Base-by-base conservation (phyloP, 371 early-diverging fungal genomes). In the Choanephora cucurbitarum region DNA sequence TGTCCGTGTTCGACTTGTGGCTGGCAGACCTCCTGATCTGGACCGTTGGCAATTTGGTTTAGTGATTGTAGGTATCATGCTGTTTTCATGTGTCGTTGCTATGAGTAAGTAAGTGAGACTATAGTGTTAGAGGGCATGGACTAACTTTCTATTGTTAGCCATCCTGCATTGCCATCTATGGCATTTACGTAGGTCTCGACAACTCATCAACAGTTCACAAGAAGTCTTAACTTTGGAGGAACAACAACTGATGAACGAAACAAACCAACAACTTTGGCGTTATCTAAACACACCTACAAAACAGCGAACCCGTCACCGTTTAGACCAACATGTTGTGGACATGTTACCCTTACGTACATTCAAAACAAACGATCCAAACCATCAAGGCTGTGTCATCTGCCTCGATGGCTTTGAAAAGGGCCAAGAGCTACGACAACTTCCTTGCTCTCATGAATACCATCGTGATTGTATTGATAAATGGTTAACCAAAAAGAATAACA, bases 361-460 rank as follows among this genome's bases (percentile, higher is more conserved):
- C 34, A 21, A 54, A 46, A 21, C 28, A 37, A 22, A 45, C 24
- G 8, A 4, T 15, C 31, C 5, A 43, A 41, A 2, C 21, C 19
- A n/a, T 24, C 34, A 42, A 14, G 31, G 21, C 22, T 94, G 95
- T 63, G 85, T 87, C 11, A 88, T 95, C 41, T 95, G 95, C 55
- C 64, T 93, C 44, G 83, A 85, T 49, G 83, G 79, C 9, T 92
- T 86, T 66, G 75, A 71, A 19, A 31, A 56, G 3, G 84, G 81
- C 7, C 87, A 90, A 24, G 48, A 52, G 7, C 55, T 93, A 19
- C 75, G 92, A 6, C 55, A 71, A 23, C 76, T 94, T 3, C 81
- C 82, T 5, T 94, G 95, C 65, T 64, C 70, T 2, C 95, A 94
- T 66, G 81, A 79, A 49, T 94, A 87, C 66, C 95, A 93, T 55